A percentile compares a stretch with the other conserved stretches of the same genome.
Evolutionary conservation across 164 flowering plant genomes (phyloP).

Genomic region (Houttuynia cordata): DNA sequence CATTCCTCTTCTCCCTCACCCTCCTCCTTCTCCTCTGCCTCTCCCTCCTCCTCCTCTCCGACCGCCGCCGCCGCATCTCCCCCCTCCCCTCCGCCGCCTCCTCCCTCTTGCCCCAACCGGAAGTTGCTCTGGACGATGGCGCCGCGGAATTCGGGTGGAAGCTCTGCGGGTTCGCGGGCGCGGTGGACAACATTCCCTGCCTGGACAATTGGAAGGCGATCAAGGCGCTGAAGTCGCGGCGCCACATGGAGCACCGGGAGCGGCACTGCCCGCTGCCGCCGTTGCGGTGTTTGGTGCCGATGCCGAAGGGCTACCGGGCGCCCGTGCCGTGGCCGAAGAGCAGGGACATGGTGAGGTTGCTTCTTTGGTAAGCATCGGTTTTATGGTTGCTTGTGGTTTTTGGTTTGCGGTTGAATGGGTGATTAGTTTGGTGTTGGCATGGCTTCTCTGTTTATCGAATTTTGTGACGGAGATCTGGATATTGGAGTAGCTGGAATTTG

Average conservation of each 20-base stretch:
- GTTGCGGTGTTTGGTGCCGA: slow-evolving; percentile 61
- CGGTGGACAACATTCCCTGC: slow-evolving; percentile 84
- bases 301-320: slow-evolving; percentile 54
- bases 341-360: slow-evolving; percentile 86
- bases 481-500: too few species aligned
- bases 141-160: slow-evolving; percentile 27
- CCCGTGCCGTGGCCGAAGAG: slow-evolving; percentile 89
- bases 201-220: slow-evolving; percentile 72
- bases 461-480: background rate
- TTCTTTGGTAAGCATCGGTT: slow-evolving; percentile 46
- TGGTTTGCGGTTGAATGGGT: background rate
- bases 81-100: slow-evolving; percentile 11
- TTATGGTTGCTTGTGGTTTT: background rate
- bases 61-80: slow-evolving; percentile 12
- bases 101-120: background rate
- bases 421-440: background rate
- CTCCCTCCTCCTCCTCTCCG: slow-evolving; percentile 34
- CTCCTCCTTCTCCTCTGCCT: slow-evolving; percentile 32
- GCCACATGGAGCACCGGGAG: slow-evolving; percentile 85
- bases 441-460: background rate
- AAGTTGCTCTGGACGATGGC: background rate
- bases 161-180: slow-evolving; percentile 32
- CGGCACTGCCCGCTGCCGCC: slow-evolving; percentile 65
- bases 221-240: slow-evolving; percentile 44
- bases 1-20: slow-evolving; percentile 41